Conservation (phyloP, 768 basidiomycete genomes). For the Suillus discolor region DNA sequence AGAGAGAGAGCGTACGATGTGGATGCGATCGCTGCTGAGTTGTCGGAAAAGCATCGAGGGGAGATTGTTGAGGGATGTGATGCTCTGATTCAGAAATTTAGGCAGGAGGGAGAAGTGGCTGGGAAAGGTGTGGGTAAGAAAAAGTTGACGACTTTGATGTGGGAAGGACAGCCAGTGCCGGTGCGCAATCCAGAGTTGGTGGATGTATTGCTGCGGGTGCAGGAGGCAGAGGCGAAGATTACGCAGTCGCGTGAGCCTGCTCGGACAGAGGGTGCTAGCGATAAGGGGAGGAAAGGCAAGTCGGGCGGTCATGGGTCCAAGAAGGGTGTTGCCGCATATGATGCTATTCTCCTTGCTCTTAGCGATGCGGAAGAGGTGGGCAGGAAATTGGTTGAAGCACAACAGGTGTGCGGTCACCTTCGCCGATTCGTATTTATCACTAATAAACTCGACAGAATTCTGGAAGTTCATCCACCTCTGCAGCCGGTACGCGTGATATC, state of each 20-base stretch:
- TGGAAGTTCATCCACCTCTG: slow-evolving; percentile 38
- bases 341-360: slow-evolving; percentile 78
- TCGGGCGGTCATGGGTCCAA: slow-evolving; percentile 51
- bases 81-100: slow-evolving; percentile 52
- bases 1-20: slow-evolving; percentile 79
- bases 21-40: slow-evolving; percentile 68
- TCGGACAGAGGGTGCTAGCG: slow-evolving; percentile 29
- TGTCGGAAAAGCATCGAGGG: slow-evolving; percentile 57
- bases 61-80: slow-evolving; percentile 68
- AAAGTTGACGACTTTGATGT: slow-evolving; percentile 61
- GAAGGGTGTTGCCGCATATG: slow-evolving; percentile 83
- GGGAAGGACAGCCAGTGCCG: slow-evolving; percentile 85
- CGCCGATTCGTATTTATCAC: slow-evolving; percentile 9
- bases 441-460: slow-evolving; percentile 37
- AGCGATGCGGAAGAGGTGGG: slow-evolving; percentile 91
- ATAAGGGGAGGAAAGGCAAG: slow-evolving; percentile 37
- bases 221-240: slow-evolving; percentile 71
- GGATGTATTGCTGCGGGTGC: slow-evolving; percentile 80
- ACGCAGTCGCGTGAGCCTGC: slow-evolving; percentile 33
- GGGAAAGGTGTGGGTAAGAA: slow-evolving; percentile 45
- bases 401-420: slow-evolving; percentile 56
- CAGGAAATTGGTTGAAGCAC: slow-evolving; percentile 77
- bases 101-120: slow-evolving; percentile 40
- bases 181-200: slow-evolving; percentile 91
- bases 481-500: slow-evolving; percentile 64